These are phyloP conservation scores for Candida sanyaensis DNA, from an alignment of 1,139 yeast species.

Conservation along the genomic window DNA sequence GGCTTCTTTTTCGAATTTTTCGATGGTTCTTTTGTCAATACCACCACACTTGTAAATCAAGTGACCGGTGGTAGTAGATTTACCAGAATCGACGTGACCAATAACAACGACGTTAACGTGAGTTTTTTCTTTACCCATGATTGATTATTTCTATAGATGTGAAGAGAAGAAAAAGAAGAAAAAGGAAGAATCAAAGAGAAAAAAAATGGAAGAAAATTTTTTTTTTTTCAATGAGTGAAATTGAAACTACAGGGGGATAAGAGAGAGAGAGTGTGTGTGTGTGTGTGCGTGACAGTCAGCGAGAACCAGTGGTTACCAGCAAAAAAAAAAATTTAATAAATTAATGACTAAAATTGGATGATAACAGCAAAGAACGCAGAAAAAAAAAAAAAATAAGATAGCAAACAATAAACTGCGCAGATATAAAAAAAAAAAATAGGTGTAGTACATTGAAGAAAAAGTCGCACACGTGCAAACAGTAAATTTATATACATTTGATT, in stretches of 20 bases:
- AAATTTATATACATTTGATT: not conserved
- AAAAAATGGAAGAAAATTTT: slow-evolving; percentile 8
- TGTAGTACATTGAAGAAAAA: not conserved
- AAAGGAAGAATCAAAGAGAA: slow-evolving; percentile 6
- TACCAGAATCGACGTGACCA: slow-evolving; percentile 98
- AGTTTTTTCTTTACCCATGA: slow-evolving; percentile 86
- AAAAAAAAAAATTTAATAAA: not conserved
- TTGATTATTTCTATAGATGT: slow-evolving; percentile 10
- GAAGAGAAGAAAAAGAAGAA: slow-evolving; percentile 9
- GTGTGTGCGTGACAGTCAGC: not conserved
- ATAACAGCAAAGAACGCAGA: slow-evolving; percentile 1
- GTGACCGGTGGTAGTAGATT: slow-evolving; percentile 98
- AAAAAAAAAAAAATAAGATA: slow-evolving; percentile 4
- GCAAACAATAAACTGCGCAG: not conserved
- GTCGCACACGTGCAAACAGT: slow-evolving; percentile 5
- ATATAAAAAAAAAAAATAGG: too few species aligned
- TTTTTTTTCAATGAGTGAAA: not conserved
- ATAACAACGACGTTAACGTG: slow-evolving; percentile 99
- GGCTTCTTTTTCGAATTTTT: slow-evolving; percentile 98
- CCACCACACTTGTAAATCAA: slow-evolving; percentile 94
- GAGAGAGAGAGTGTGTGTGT: too few species aligned
- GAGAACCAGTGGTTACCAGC: not conserved
- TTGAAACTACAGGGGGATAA: not conserved
- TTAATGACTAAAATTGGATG: slow-evolving; percentile 1
- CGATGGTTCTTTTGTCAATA: slow-evolving; percentile 97